Evolutionary conservation across 768 basidiomycete species (phyloP).

Genomic region (Suillus luteus): DNA sequence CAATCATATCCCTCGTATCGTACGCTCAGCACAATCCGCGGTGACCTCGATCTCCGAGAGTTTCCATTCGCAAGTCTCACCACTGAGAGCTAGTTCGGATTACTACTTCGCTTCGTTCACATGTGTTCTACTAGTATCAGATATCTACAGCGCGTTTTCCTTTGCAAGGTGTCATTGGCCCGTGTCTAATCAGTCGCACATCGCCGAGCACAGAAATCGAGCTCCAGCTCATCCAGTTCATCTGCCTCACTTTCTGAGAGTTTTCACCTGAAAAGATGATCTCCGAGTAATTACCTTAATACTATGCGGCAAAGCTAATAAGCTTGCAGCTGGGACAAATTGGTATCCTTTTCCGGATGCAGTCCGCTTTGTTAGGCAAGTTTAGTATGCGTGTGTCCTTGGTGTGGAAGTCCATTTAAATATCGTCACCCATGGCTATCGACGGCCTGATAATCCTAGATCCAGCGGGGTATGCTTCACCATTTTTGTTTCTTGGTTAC

Average conservation of each 20-base stretch:
- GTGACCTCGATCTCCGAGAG: background rate
- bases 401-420: background rate
- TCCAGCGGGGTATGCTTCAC: slow-evolving; percentile 59
- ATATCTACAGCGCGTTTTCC: background rate
- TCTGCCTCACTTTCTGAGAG: background rate
- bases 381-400: background rate
- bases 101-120: background rate
- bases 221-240: background rate
- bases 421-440: slow-evolving; percentile 56
- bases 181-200: slow-evolving; percentile 8
- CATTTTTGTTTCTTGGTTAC: slow-evolving; percentile 11
- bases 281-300: background rate
- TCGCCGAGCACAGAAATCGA: slow-evolving; percentile 1
- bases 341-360: slow-evolving; percentile 1
- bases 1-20: background rate
- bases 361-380: background rate
- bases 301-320: too few relatives aligned
- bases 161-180: background rate
- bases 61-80: background rate
- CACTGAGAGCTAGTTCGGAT: background rate
- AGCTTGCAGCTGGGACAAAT: background rate
- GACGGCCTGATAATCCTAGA: slow-evolving; percentile 84
- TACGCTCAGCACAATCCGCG: background rate
- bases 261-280: slow-evolving; percentile 1
- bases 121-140: background rate